Percentiles rank a stretch among this genome's conserved stretches.
These are phyloP conservation scores for Lotmaria passim DNA, from an alignment of 208 protist genomes.

Conservation along the genomic window DNA sequence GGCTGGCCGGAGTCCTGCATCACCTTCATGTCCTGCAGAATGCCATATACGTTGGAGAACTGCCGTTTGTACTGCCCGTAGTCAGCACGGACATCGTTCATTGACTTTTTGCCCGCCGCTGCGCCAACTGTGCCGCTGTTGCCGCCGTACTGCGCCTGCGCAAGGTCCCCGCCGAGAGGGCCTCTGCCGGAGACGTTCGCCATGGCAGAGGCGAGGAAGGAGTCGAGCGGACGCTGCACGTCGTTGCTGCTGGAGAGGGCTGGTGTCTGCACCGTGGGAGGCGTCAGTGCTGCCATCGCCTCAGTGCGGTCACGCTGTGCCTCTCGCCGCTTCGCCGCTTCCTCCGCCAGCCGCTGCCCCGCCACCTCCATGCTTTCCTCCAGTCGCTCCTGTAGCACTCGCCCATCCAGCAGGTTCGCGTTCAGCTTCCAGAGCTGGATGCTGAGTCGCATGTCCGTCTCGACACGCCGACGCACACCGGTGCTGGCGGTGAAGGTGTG, in stretches of 20 bases:
- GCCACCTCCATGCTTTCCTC: constrained; percentile 53
- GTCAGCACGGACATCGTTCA: constrained; percentile 54
- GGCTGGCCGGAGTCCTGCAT: constrained; percentile 71
- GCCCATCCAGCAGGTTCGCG: constrained; percentile 67
- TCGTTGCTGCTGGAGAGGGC: constrained; percentile 3
- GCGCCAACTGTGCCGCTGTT: not conserved
- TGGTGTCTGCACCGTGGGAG: constrained; percentile 17
- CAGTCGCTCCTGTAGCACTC: constrained; percentile 73
- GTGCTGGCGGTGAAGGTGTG: constrained; percentile 53
- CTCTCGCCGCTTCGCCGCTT: constrained; percentile 29
- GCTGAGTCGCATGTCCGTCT: constrained; percentile 80
- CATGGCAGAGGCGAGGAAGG: constrained; percentile 18
- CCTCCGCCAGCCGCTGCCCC: constrained; percentile 32
- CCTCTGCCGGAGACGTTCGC: constrained; percentile 28
- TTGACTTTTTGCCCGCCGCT: constrained; percentile 18
- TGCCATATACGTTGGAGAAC: constrained; percentile 75
- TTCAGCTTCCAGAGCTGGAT: constrained; percentile 85
- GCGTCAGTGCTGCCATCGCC: constrained; percentile 27
- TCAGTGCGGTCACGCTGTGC: constrained; percentile 25
- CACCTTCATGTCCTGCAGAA: constrained; percentile 83
- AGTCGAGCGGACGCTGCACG: constrained; percentile 26
- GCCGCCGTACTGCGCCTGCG: constrained; percentile 12
- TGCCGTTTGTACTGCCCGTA: constrained; percentile 76
- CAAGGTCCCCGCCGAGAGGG: constrained; percentile 40
- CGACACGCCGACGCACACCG: constrained; percentile 43